Evolutionary conservation across 202 grass and related monocot species (phyloP).

Genomic region (Schoenoplectus tabernaemontani): DNA sequence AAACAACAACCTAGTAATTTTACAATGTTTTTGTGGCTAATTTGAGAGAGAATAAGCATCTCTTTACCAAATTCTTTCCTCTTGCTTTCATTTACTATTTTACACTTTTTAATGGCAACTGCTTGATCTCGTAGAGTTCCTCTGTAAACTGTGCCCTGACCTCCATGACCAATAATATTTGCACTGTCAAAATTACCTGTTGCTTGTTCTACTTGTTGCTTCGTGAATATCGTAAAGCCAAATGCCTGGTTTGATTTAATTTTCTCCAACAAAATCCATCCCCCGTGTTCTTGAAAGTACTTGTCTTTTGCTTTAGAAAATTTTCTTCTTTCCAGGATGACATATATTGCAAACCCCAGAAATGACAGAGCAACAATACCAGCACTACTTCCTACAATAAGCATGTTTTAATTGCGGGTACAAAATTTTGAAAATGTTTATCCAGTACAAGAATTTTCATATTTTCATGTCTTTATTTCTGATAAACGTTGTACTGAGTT

Average conservation of each 20-base stretch:
- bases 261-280: slow-evolving; percentile 26
- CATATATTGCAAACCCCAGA: not conserved
- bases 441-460: not conserved
- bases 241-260: slow-evolving; percentile 25
- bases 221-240: slow-evolving; percentile 21
- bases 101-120: slow-evolving; percentile 53
- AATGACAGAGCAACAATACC: not conserved
- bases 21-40: slow-evolving; percentile 56
- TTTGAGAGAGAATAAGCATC: slow-evolving; percentile 53
- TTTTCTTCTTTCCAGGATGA: slow-evolving; percentile 21
- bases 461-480: not conserved
- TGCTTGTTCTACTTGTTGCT: slow-evolving; percentile 29
- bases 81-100: slow-evolving; percentile 24
- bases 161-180: slow-evolving; percentile 16
- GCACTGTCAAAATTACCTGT: slow-evolving; percentile 23
- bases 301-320: slow-evolving; percentile 18
- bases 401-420: not conserved
- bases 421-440: not conserved
- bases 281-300: slow-evolving; percentile 36
- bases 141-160: slow-evolving; percentile 25
- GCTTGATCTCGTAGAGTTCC: not conserved
- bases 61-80: slow-evolving; percentile 53
- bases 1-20: slow-evolving; percentile 49
- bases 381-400: not conserved
- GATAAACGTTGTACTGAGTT: too few species aligned